Evolutionary conservation across 1,284 basidiomycete genomes (phyloP).

Genomic region (Naganishia liquefaciens): DNA sequence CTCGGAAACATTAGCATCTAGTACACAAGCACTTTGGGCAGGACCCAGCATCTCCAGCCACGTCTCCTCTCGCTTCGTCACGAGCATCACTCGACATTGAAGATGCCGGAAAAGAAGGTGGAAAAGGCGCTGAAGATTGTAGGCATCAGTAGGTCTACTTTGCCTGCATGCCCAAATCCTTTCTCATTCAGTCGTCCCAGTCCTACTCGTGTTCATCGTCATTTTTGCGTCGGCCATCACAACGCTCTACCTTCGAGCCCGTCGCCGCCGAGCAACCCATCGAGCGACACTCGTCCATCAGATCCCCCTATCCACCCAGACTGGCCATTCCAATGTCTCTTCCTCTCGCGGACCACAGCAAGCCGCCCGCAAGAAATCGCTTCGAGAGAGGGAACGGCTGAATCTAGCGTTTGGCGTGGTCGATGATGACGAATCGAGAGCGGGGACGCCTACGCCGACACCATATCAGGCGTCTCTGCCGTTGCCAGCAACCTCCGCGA

Average conservation of each 20-base stretch:
- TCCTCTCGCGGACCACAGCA: not conserved
- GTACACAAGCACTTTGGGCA: no score
- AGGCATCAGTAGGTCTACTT: constrained; percentile 10
- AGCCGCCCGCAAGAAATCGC: constrained; percentile 11
- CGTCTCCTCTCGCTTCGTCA: no score
- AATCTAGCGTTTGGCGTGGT: constrained; percentile 20
- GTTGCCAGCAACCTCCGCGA: not conserved
- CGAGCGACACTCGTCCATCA: constrained; percentile 8
- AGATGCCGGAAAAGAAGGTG: constrained; percentile 17
- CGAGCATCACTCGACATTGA: not conserved
- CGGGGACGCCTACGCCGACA: not conserved
- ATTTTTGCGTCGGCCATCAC: constrained; percentile 14
- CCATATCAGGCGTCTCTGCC: not conserved
- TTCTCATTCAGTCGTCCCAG: not conserved
- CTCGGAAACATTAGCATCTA: no score
- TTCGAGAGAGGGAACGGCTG: constrained; percentile 17
- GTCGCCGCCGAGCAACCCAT: constrained; percentile 5
- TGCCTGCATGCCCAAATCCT: not conserved
- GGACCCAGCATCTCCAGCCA: no score
- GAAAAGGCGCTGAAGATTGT: constrained; percentile 13
- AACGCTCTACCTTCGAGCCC: constrained; percentile 11
- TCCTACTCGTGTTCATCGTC: constrained; percentile 18
- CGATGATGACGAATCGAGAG: constrained; percentile 16
- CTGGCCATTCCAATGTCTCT: no score
- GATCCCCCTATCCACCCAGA: constrained; percentile 2